A percentile compares a stretch with the other conserved stretches of the same genome.
These are phyloP conservation scores for Neonectria ditissima DNA, from an alignment of 2,329 filamentous ascomycete genomes.

Conservation along the genomic window DNA sequence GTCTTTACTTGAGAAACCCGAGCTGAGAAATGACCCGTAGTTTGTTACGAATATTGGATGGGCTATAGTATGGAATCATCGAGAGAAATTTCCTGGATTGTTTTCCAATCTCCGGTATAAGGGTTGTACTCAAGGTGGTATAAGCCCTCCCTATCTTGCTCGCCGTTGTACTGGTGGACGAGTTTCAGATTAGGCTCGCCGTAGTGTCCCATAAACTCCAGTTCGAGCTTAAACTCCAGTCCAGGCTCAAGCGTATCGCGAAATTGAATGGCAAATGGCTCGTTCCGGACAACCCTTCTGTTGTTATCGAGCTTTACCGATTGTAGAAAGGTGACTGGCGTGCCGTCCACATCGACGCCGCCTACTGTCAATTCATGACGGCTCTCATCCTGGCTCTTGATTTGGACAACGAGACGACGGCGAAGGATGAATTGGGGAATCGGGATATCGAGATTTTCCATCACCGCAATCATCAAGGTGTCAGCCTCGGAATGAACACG, in stretches of 20 bases:
- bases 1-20: no score
- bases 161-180: neutral
- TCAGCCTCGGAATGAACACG: constrained; percentile 54
- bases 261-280: constrained; percentile 54
- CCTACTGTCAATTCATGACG: constrained; percentile 46
- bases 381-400: constrained; percentile 35
- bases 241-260: constrained; percentile 43
- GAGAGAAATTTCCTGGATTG: neutral
- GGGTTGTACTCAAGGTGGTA: constrained; percentile 34
- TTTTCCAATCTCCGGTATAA: constrained; percentile 26
- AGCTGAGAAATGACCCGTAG: neutral
- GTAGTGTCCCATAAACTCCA: constrained; percentile 63
- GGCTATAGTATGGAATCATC: neutral
- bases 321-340: constrained; percentile 54
- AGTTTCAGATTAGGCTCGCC: constrained; percentile 53
- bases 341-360: constrained; percentile 57
- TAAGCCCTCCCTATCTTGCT: neutral
- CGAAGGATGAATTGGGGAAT: constrained; percentile 55
- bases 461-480: constrained; percentile 54
- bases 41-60: neutral
- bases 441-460: constrained; percentile 51
- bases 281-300: constrained; percentile 48
- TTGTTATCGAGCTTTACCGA: constrained; percentile 55
- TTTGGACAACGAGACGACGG: constrained; percentile 48
- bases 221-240: constrained; percentile 49